Conservation (phyloP, 106 monocot genomes). For the Allium cepa region DNA sequence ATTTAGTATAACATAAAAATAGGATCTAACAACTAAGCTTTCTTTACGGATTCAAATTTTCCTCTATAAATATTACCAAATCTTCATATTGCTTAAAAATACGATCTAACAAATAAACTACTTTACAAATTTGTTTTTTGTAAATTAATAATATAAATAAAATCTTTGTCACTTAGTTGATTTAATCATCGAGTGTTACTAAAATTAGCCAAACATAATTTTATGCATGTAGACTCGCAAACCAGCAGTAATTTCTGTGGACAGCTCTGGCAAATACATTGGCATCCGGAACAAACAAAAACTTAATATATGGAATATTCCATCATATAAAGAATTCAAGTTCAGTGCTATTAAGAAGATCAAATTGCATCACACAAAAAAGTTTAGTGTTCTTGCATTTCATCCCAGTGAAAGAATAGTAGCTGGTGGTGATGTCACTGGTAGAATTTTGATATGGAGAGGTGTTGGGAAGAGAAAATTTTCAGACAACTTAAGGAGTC, state of each 20-base stretch:
- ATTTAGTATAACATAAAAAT: no score
- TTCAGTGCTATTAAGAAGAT: constrained; percentile 57
- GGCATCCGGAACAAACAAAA: constrained; percentile 63
- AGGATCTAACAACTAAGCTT: no score
- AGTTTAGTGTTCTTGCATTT: constrained; percentile 64
- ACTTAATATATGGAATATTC: constrained; percentile 73
- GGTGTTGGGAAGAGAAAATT: constrained; percentile 63
- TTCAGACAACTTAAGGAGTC: constrained; percentile 11
- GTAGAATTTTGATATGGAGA: constrained; percentile 91
- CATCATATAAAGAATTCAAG: constrained; percentile 32
- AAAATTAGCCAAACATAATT: neutral
- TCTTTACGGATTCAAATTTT: no score
- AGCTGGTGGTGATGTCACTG: constrained; percentile 91
- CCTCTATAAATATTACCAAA: no score
- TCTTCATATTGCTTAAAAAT: no score
- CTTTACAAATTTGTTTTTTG: no score
- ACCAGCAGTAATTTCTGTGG: constrained; percentile 41
- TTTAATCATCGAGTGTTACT: neutral
- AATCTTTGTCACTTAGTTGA: neutral
- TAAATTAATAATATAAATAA: no score
- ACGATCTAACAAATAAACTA: no score
- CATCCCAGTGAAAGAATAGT: constrained; percentile 82
- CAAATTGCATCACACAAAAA: constrained; percentile 87
- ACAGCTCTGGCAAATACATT: constrained; percentile 62
- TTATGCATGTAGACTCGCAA: constrained; percentile 44